Evolutionary conservation across 176 grass and related monocot genomes (phyloP), one percentile per base, ranked within the genome.

Genomic region (Oryza longistaminata): DNA sequence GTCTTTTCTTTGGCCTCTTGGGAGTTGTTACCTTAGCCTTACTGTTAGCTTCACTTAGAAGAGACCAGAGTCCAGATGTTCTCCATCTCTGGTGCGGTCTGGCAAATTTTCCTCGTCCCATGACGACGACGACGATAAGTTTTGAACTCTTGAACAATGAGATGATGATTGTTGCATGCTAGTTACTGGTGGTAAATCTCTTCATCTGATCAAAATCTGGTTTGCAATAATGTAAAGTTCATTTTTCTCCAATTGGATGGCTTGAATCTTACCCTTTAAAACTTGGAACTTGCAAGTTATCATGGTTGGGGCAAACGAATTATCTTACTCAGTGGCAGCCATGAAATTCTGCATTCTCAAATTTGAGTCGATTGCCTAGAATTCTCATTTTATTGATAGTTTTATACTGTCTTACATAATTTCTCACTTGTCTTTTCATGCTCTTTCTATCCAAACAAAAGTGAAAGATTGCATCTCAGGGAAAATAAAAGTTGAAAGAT

Each of bases 101-200:
- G 75, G 80, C 89, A 90, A 90, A 44, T 75, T 90, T 87, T 90
- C 77, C 69, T 83, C 50, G 69, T 75, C 80, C 79, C 84, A 9
- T 87, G 81, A 88, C 65, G 85, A 88, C 87, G n/a, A n/a, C n/a
- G 90, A 79, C 64, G 88, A 88, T 84, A 72, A 88, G 92, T 79
- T 88, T 88, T 88, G 88, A 89, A 90, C 64, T 69, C 11, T 83
- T 87, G 84, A 80, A 90, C 84, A 64, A 83, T 83, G 84, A 83
- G 79, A 80, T 58, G 45, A 70, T 50, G 75, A 90, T 87, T 90
- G 50, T 74, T 87, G 80, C 61, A 75, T 83, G 42, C 71, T 77
- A 69, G 33, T 77, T 82, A 69, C 84, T 49, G 49, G 10, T 90
- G 26, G 45, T 33, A 16, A 12, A 27, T 66, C 1, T 55, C 0